Conservation (phyloP, 192 early-diverging fungal genomes). For the Coemansia biformis region DNA sequence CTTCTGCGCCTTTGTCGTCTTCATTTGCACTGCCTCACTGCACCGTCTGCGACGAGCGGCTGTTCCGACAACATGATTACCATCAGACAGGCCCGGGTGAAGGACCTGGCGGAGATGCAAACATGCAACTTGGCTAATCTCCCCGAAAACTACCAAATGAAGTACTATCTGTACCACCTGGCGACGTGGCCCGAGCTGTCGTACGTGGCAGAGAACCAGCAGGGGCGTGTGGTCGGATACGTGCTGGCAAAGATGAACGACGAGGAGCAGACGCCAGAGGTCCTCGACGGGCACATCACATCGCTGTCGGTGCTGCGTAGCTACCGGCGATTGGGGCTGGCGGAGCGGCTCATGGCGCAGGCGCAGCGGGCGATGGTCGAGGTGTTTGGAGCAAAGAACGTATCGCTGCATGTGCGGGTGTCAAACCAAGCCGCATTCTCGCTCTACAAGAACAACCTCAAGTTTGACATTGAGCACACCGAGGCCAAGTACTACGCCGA, state of each 20-base stretch:
- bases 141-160: conserved; percentile 99
- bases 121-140: conserved; percentile 95
- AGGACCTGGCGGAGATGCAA: conserved; percentile 76
- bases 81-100: conserved; percentile 34
- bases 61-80: conserved; percentile 27
- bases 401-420: conserved; percentile 91
- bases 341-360: conserved; percentile 95
- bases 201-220: conserved; percentile 88
- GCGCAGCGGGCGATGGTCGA: conserved; percentile 80
- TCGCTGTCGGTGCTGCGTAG: conserved; percentile 94
- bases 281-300: conserved; percentile 91
- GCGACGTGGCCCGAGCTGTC: conserved; percentile 89
- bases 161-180: conserved; percentile 89
- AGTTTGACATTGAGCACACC: conserved; percentile 78
- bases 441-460: conserved; percentile 88
- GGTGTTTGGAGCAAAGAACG: conserved; percentile 77
- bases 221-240: conserved; percentile 92
- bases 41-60: too few relatives aligned
- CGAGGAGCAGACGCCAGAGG: conserved; percentile 63
- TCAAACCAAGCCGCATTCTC: conserved; percentile 90
- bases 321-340: conserved; percentile 93
- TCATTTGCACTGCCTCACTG: background rate
- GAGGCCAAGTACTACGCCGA: conserved; percentile 98
- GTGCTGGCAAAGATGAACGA: conserved; percentile 95
- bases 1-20: too few relatives aligned